A percentile compares a stretch with the other conserved stretches of the same genome.
phyloP scores from a whole-genome alignment of 768 basidiomycete genomes.

The Pholiota microspora region DNA sequence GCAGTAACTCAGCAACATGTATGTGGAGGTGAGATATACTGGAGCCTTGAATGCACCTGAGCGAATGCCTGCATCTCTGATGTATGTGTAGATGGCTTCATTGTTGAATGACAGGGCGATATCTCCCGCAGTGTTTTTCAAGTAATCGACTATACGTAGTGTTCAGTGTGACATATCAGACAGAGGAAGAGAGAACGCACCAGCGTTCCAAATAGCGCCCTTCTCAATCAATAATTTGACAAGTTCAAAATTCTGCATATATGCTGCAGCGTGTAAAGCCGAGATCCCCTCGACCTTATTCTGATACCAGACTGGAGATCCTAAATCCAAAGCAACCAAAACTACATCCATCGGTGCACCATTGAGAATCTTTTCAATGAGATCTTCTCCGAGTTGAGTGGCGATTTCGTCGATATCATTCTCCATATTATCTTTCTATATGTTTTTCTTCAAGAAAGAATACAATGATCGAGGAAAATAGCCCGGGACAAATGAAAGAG shows the following conservation, averaged over 20 bases:
- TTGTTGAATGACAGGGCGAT: slow-evolving; percentile 88
- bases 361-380: slow-evolving; percentile 59
- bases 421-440: no score
- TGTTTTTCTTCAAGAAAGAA: no score
- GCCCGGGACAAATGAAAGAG: no score
- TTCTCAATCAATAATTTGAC: slow-evolving; percentile 67
- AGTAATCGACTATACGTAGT: slow-evolving; percentile 62
- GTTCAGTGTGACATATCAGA: neutral
- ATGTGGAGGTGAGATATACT: slow-evolving; percentile 4
- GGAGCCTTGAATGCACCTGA: slow-evolving; percentile 54
- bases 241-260: slow-evolving; percentile 62
- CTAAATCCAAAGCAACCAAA: slow-evolving; percentile 52
- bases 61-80: slow-evolving; percentile 92
- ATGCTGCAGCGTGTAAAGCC: slow-evolving; percentile 84
- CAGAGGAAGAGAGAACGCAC: slow-evolving; percentile 33
- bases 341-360: slow-evolving; percentile 43
- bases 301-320: slow-evolving; percentile 90
- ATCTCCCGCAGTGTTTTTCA: slow-evolving; percentile 84
- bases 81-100: slow-evolving; percentile 63
- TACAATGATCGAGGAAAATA: no score
- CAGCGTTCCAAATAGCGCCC: slow-evolving; percentile 91
- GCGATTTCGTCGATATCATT: slow-evolving; percentile 40
- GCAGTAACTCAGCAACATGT: slow-evolving; percentile 19
- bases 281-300: slow-evolving; percentile 78
- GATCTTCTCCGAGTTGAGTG: slow-evolving; percentile 53